Evolutionary conservation across 495 filamentous ascomycete species (phyloP), one percentile per base, ranked within the genome.

Genomic region (Talaromyces adpressus): DNA sequence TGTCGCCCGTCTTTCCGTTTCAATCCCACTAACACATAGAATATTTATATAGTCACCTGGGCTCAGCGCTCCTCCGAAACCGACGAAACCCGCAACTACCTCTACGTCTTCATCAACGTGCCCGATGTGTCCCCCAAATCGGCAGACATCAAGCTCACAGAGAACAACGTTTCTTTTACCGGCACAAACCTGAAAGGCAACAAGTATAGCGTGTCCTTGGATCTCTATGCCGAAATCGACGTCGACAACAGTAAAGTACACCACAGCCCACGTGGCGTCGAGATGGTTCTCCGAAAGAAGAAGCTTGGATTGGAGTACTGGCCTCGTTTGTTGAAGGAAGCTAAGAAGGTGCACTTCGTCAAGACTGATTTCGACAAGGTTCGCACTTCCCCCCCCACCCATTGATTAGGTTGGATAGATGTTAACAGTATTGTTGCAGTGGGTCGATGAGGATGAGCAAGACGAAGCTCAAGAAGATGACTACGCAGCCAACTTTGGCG

Each of bases 321-420:
- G 94, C 94, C 94, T 45, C 86, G 94, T 67, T 83, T 98, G 62
- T 79, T 96, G 71, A 96, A 97, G 87, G 89, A 91, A 27, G 76
- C 76, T 41, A 88, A 91, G 85, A 97, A 91, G 83, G 72, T 88
- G 59, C 94, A 98, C 81, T 98, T 94, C 86, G 76, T 98, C 70
- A 97, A 96, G 91, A 98, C 94, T 68, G 89, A 98, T 76, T 98
- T 98, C 70, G 91, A 97, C 79, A 98, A 98, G 86, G 89, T 91
- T 77, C 62, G 81, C 7, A 45, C 22, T 36, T 16, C 6, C 6
- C 5, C 27, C 27, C 27, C 27, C 27, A 27, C 27, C 27, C 27
- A 27, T 27, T 27, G 27, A 4, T 27, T 27, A 27, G 27, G 27
- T 27, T 27, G 27, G 27, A 27, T 27, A 27, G 27, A 27, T 27